These are phyloP conservation scores for Diaporthe longicolla DNA, from an alignment of 2,329 filamentous ascomycete species.

Conservation along the genomic window DNA sequence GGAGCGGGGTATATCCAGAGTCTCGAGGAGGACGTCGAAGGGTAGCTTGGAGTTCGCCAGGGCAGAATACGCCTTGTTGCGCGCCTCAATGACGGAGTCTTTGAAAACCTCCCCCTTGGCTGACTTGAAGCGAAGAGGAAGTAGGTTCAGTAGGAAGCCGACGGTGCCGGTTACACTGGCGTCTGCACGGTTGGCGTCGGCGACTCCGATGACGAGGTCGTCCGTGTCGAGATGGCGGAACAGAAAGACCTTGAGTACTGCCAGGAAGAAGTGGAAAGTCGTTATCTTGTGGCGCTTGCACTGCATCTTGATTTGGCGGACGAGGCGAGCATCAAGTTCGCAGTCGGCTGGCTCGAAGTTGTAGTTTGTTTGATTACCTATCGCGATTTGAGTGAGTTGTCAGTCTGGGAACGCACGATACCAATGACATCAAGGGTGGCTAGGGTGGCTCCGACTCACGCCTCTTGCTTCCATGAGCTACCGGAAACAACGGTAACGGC, in stretches of 20 bases:
- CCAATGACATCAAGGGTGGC: not conserved
- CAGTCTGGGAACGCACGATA: not conserved
- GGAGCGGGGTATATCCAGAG: slow-evolving; percentile 58
- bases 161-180: slow-evolving; percentile 52
- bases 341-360: slow-evolving; percentile 8
- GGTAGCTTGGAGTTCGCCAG: slow-evolving; percentile 61
- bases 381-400: not conserved
- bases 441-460: not conserved
- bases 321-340: slow-evolving; percentile 24
- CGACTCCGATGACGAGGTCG: slow-evolving; percentile 63
- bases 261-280: slow-evolving; percentile 62
- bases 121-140: slow-evolving; percentile 58
- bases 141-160: slow-evolving; percentile 64
- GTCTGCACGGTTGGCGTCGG: slow-evolving; percentile 60
- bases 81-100: slow-evolving; percentile 47
- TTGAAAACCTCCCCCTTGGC: slow-evolving; percentile 48
- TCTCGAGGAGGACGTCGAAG: slow-evolving; percentile 62
- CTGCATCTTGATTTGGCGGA: slow-evolving; percentile 23
- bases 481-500: slow-evolving; percentile 26
- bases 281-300: slow-evolving; percentile 41
- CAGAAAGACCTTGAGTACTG: slow-evolving; percentile 56
- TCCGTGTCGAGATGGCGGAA: slow-evolving; percentile 50
- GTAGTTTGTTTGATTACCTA: slow-evolving; percentile 25
- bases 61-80: slow-evolving; percentile 51
- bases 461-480: slow-evolving; percentile 31